phyloP scores from a whole-genome alignment of 768 basidiomycete genomes.

The Leccinum truebloodii region DNA sequence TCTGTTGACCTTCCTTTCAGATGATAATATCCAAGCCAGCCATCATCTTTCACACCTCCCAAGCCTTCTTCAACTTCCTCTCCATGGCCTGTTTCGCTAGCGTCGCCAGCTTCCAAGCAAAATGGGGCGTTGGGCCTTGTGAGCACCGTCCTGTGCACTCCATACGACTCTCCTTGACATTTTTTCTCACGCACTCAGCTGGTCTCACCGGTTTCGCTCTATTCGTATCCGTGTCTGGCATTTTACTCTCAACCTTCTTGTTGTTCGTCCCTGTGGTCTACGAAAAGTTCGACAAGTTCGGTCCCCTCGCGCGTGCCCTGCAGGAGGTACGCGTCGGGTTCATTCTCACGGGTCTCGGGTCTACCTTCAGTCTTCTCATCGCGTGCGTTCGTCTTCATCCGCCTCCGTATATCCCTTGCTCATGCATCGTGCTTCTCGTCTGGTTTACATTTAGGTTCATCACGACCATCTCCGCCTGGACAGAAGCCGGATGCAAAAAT shows the following conservation, averaged over 20 bases:
- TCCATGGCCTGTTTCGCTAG: conserved; percentile 90
- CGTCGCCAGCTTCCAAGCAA: conserved; percentile 86
- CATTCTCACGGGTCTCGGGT: conserved; percentile 76
- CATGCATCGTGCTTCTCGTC: conserved; percentile 11
- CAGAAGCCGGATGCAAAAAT: conserved; percentile 87
- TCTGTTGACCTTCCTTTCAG: conserved; percentile 39
- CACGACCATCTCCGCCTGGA: conserved; percentile 83
- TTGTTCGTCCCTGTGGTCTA: conserved; percentile 76
- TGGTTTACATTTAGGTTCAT: conserved; percentile 52
- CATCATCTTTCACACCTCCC: conserved; percentile 72
- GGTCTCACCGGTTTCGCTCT: conserved; percentile 86
- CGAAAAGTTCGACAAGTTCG: conserved; percentile 83
- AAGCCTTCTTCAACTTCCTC: conserved; percentile 92
- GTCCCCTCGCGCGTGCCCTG: conserved; percentile 75
- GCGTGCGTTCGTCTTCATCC: conserved; percentile 52
- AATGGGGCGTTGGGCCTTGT: conserved; percentile 87
- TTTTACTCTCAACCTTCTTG: conserved; percentile 74
- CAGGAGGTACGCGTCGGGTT: conserved; percentile 82
- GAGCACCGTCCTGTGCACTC: conserved; percentile 34
- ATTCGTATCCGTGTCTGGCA: conserved; percentile 72
- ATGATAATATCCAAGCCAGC: conserved; percentile 87
- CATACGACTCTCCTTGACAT: conserved; percentile 15
- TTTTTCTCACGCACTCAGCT: conserved; percentile 45
- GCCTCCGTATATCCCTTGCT: conserved; percentile 10
- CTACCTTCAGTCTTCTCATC: conserved; percentile 66